Percentiles rank a stretch among this genome's conserved stretches.
Conservation (phyloP, 192 early-diverging fungal species). For the Linnemannia schmuckeri region DNA sequence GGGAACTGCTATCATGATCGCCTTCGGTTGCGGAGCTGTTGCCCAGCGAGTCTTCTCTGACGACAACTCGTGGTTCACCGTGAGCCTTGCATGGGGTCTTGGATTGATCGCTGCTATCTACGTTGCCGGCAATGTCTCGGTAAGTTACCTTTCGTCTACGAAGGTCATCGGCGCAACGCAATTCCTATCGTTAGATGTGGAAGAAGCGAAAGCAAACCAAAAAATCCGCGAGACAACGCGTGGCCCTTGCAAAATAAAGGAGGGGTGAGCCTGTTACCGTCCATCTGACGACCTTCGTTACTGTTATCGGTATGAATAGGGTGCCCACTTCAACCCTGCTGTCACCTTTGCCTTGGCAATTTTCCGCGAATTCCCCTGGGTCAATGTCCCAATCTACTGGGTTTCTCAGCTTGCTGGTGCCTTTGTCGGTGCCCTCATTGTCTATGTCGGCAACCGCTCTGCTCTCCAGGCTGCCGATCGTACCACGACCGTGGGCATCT, state of each 20-base stretch:
- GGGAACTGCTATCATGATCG: conserved; percentile 72
- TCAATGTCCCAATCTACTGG: conserved; percentile 74
- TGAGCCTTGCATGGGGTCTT: conserved; percentile 71
- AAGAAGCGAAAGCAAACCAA: neutral
- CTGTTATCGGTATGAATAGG: conserved; percentile 47
- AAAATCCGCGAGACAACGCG: neutral
- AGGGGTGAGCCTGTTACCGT: conserved; percentile 3
- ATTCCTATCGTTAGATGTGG: conserved; percentile 10
- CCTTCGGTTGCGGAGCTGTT: conserved; percentile 71
- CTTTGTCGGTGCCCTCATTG: conserved; percentile 72
- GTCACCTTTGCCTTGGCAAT: conserved; percentile 75
- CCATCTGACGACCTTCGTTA: conserved; percentile 2
- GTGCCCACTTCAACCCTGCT: conserved; percentile 83
- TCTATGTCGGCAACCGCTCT: conserved; percentile 70
- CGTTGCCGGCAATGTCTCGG: conserved; percentile 68
- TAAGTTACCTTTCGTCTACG: conserved; percentile 32
- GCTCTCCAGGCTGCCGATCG: conserved; percentile 68
- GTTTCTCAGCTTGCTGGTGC: conserved; percentile 77
- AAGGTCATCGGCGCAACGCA: conserved; percentile 19
- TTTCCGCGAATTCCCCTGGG: conserved; percentile 75
- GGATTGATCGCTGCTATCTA: conserved; percentile 72
- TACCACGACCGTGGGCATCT: conserved; percentile 54
- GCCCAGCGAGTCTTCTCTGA: conserved; percentile 51
- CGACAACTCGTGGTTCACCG: conserved; percentile 57
- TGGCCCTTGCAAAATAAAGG: conserved; percentile 1